Evolutionary conservation across 2,329 filamentous ascomycete species (phyloP), one percentile per base, ranked within the genome.

Genomic region (Clarireedia paspali): DNA sequence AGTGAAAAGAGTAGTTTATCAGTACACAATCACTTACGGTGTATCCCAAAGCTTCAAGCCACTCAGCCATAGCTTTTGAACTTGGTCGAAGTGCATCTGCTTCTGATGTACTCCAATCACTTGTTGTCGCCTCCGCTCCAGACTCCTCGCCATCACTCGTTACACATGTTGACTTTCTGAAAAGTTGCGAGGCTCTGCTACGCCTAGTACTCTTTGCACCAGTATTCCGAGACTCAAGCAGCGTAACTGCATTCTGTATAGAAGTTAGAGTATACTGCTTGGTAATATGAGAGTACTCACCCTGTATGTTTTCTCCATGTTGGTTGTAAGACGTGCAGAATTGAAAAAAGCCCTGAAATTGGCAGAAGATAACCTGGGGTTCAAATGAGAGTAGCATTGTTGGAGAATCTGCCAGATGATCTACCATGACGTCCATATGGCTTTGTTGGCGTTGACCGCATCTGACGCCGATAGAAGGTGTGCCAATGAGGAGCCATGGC

Each of bases 1-100:
- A 56, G 53, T 15, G 14, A 2, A n/a, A 12, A 10, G 17, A 12
- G 40, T 15, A 26, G 17, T 1, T 2, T 14, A 47, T 34, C 10
- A 12, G 6, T 6, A 23, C 3, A 9, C 5, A 14, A 24, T 4
- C 5, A 17, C 46, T 15, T 46, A 56, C 53, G 5, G 47, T 39
- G 12, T 52, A 56, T 10, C 48, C 53, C n/a, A 52, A 40, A 23
- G 24, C 7, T 6, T 56, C 39, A 15, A 56, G 53, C 40, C 39
- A 50, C n/a, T 47, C 53, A 34, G 30, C n/a, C 48, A 56, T 58
- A 40, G 23, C n/a, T 9, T 53, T 14, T 20, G 24, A 23, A 1
- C 24, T 17, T 24, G 24, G n/a, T 0, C 38, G 24, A 4, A 6
- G n/a, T 39, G 17, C 15, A 30, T 30, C 26, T n/a, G 6, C 6